Conservation (phyloP, 495 filamentous ascomycete species). For the Parathielavia appendiculata region DNA sequence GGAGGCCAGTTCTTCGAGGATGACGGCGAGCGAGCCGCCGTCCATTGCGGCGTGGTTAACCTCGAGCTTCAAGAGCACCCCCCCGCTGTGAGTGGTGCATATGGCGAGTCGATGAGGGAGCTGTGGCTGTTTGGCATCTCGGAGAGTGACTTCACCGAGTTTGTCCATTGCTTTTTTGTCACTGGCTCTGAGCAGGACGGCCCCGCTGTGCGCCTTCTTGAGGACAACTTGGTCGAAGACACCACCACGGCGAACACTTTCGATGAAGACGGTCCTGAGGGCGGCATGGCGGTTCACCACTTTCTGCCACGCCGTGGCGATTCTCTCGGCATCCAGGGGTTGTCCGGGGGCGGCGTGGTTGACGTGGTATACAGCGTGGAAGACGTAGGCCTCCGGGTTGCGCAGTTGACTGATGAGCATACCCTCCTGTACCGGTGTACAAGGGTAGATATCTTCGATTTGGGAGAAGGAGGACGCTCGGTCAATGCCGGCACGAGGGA, state of each 20-base stretch:
- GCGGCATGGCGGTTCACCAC: conserved; percentile 51
- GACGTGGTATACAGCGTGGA: conserved; percentile 25
- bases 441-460: conserved; percentile 40
- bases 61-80: conserved; percentile 21
- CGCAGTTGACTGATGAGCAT: conserved; percentile 28
- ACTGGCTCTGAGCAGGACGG: conserved; percentile 11
- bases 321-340: conserved; percentile 35
- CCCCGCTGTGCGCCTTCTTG: conserved; percentile 12
- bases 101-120: conserved; percentile 27
- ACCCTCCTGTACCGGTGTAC: conserved; percentile 64
- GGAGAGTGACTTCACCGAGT: conserved; percentile 13
- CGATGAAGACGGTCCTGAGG: conserved; percentile 52
- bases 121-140: conserved; percentile 7
- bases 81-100: conserved; percentile 19
- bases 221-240: conserved; percentile 29
- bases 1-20: conserved; percentile 31
- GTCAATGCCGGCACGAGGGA: conserved; percentile 23
- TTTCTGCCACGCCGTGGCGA: conserved; percentile 48
- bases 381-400: conserved; percentile 20
- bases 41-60: conserved; percentile 31
- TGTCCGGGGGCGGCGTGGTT: conserved; percentile 7
- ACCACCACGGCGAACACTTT: conserved; percentile 47
- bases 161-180: conserved; percentile 11
- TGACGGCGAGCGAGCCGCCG: conserved; percentile 32
- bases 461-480: conserved; percentile 13